Conservation (phyloP, 148 eudicot genomes). For the Oxyria digyna region DNA sequence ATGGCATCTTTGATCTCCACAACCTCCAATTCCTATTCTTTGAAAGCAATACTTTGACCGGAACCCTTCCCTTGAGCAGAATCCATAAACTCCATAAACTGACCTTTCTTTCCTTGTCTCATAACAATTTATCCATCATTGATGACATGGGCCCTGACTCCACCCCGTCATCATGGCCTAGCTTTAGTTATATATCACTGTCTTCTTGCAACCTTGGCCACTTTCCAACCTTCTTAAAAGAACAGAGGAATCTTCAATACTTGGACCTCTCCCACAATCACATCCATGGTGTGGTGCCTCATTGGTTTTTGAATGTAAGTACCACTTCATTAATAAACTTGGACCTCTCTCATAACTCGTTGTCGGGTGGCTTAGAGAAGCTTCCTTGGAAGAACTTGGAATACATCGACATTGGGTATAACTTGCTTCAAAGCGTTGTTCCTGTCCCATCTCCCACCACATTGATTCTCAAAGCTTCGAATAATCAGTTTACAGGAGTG, state of each 20-base stretch:
- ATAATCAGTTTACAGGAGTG: constrained; percentile 17
- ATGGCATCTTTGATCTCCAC: constrained; percentile 11
- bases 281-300: no score
- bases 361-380: no score
- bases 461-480: constrained; percentile 7
- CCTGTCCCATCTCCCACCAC: constrained; percentile 8
- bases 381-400: no score
- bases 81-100: constrained; percentile 3
- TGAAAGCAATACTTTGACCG: no score
- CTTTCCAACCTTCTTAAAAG: constrained; percentile 10
- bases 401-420: no score
- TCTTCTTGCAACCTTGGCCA: constrained; percentile 14
- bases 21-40: no score
- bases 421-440: no score
- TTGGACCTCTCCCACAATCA: constrained; percentile 13
- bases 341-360: no score
- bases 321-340: no score
- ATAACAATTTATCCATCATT: constrained; percentile 1
- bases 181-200: not conserved
- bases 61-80: no score
- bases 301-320: no score
- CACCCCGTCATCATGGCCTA: not conserved
- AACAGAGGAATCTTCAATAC: not conserved
- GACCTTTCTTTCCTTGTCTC: not conserved
- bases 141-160: no score